These are phyloP conservation scores for Hordeum pubiflorum DNA, from an alignment of 202 grass and related monocot species.

Conservation along the genomic window DNA sequence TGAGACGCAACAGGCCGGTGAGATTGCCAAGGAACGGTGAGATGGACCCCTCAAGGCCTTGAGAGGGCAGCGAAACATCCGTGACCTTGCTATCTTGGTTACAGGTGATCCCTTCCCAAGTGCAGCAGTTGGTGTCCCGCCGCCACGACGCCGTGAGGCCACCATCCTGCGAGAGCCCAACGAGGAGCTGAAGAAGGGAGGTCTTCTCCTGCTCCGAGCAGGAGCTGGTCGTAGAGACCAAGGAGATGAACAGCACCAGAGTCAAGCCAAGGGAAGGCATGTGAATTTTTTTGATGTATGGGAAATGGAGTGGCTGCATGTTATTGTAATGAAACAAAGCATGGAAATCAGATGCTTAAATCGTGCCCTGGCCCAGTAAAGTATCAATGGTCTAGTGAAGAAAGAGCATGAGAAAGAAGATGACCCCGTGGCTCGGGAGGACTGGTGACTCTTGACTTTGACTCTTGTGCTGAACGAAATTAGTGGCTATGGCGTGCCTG, in stretches of 20 bases:
- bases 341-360: not conserved
- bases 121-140: constrained; percentile 34
- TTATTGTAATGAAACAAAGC: not conserved
- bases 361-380: not conserved
- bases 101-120: constrained; percentile 49
- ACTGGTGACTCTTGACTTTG: not conserved
- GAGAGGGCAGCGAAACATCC: not conserved
- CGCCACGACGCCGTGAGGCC: not conserved
- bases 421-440: no score
- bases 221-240: no score
- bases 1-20: constrained; percentile 6
- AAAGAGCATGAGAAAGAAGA: not conserved
- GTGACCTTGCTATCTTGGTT: not conserved
- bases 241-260: no score
- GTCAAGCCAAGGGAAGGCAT: no score
- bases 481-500: no score
- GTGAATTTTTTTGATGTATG: no score
- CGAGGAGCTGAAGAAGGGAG: no score
- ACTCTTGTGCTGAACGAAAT: not conserved
- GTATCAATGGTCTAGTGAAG: not conserved
- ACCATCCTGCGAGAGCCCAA: not conserved
- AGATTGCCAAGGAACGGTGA: constrained; percentile 28
- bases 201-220: no score
- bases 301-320: no score
- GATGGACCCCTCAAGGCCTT: constrained; percentile 24